A percentile compares a stretch with the other conserved stretches of the same genome.
Conservation (phyloP, 2,329 filamentous ascomycete species). For the Colletotrichum tanaceti region DNA sequence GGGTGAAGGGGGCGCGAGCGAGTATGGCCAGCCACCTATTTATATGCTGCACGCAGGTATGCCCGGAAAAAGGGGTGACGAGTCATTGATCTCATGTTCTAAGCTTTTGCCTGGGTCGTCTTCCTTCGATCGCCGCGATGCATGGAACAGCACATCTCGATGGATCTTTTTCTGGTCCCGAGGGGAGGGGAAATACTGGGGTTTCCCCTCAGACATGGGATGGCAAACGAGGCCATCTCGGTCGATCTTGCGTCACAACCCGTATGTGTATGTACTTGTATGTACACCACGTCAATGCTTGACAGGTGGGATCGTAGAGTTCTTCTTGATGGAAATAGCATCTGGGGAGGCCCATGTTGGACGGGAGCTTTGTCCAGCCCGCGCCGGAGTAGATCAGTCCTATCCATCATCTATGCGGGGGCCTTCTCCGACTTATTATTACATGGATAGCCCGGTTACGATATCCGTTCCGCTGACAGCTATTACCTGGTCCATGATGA, state of each 20-base stretch:
- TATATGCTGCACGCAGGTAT: constrained; percentile 74
- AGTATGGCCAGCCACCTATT: constrained; percentile 83
- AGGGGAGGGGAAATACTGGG: constrained; percentile 7
- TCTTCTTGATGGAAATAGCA: background rate
- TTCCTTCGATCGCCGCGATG: constrained; percentile 30
- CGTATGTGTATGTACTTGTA: too few relatives aligned
- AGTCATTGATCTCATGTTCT: constrained; percentile 26
- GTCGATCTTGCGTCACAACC: too few relatives aligned
- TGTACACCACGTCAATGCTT: constrained; percentile 6
- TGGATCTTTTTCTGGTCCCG: background rate
- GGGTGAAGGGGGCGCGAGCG: constrained; percentile 59
- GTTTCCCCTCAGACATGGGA: constrained; percentile 23
- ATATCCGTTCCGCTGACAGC: background rate
- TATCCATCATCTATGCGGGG: constrained; percentile 16
- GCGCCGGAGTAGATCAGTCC: constrained; percentile 25
- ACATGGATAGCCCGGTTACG: constrained; percentile 5
- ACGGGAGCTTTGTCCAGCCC: background rate
- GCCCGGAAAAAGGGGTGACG: constrained; percentile 68
- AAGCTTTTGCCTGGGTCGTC: constrained; percentile 3
- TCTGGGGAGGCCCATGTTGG: constrained; percentile 24
- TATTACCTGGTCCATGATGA: constrained; percentile 9
- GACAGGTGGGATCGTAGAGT: background rate
- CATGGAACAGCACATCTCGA: constrained; percentile 28
- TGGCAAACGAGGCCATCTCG: too few relatives aligned
- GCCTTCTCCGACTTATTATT: background rate